Evolutionary conservation across 1,284 basidiomycete genomes (phyloP).

Genomic region (Xerocomus nothofagi): DNA sequence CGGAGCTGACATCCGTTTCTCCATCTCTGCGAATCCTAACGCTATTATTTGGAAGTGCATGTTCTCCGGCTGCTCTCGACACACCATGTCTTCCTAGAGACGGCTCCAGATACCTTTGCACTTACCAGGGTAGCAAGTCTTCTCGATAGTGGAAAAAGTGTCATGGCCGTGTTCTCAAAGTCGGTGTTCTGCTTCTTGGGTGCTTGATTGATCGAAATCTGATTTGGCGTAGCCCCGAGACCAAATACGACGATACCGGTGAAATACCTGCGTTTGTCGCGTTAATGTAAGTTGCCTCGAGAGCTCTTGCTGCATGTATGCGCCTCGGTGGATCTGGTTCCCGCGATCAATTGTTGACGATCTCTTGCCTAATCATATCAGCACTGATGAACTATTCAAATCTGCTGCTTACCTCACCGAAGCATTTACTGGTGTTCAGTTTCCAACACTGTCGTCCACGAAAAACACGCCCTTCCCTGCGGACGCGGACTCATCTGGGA

Average conservation of each 20-base stretch:
- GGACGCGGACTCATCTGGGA: neutral
- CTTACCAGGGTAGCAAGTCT: conserved; percentile 64
- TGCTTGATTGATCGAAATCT: neutral
- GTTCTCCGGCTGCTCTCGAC: conserved; percentile 65
- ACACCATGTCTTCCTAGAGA: conserved; percentile 66
- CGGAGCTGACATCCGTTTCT: neutral
- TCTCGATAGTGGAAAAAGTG: conserved; percentile 62
- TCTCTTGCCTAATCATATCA: conserved; percentile 27
- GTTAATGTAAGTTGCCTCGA: conserved; percentile 48
- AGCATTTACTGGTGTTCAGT: conserved; percentile 41
- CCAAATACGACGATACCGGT: conserved; percentile 61
- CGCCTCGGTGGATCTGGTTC: neutral
- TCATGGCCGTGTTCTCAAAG: conserved; percentile 36
- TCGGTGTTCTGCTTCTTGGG: conserved; percentile 14
- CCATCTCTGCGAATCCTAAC: neutral
- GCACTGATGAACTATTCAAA: conserved; percentile 73
- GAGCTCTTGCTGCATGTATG: conserved; percentile 1
- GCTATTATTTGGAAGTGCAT: conserved; percentile 20
- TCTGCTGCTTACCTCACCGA: conserved; percentile 68
- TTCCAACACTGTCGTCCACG: conserved; percentile 27
- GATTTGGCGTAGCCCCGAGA: conserved; percentile 42
- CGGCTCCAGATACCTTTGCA: conserved; percentile 64
- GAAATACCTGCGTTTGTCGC: conserved; percentile 68
- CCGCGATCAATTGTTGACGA: conserved; percentile 6
- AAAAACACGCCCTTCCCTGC: conserved; percentile 27